Evolutionary conservation across 2,329 filamentous ascomycete species (phyloP), one percentile per base, ranked within the genome.

Genomic region (Diatrype stigma): DNA sequence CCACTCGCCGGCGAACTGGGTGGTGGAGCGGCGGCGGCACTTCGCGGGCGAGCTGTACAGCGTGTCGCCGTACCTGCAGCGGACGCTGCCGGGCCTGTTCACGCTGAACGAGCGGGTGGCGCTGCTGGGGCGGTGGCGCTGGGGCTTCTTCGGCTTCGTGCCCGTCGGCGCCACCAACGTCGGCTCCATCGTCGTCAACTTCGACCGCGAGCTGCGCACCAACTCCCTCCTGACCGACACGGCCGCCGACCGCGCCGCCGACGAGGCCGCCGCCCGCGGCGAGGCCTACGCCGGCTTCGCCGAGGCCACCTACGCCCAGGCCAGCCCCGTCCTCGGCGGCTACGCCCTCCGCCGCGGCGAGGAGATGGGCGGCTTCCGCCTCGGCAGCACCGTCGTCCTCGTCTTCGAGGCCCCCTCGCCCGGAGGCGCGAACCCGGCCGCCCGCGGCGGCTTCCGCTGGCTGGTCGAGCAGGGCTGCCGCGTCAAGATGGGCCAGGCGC

Each of bases 151-250:
- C 77, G 89, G 86, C 59, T 96, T 91, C 73, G 93, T 90, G 0
- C 92, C 95, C 14, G 94, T 99, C 32, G 94, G 94, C 56, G 94
- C 94, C 7, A 99, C 94, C 21, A 99, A 99, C 63, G 94, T 99
- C 42, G 94, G 94, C 50, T 95, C 89, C 53, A 97, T 99, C 73
- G 89, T 90, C 67, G 83, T 99, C 75, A 96, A 99, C 73, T 99
- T 99, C 69, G 95, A 99, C 72, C 79, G 86, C 53, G 94, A 99
- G 71, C 77, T 99, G 54, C 86, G 93, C 56, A 95, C 95, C 47
- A 99, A 99, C 73, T 91, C 85, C 60, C 77, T 99, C 48, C 86
- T 87, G 3, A 96, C 93, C 2, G 94, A 99, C 69, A 99, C 93
- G 0, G 90, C 86, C 14, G 93, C 93, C 17, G 92, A 96, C 65